Base-by-base conservation (phyloP, 192 early-diverging fungal species). In the Gryganskiella cystojenkinii region DNA sequence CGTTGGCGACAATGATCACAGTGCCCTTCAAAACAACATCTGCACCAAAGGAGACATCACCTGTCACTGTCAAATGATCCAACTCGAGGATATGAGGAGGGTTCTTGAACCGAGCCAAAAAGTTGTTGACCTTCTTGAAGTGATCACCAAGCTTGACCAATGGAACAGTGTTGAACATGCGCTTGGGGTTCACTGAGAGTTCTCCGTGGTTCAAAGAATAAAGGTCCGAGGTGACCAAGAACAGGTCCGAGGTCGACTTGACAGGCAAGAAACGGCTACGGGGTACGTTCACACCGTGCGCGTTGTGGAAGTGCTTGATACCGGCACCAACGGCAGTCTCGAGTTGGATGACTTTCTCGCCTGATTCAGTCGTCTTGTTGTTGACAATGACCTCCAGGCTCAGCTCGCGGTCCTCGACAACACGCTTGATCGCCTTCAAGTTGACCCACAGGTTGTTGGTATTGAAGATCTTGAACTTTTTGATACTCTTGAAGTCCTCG, bases 391-490 rank as follows among this genome's bases (percentile, higher is more conserved):
- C 92, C 69, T 99, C 98, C 65, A 99, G 84, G 50, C 88, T 87
- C 45, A 99, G 81, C 70, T 88, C 89, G 27, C 52, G 43, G 66
- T 89, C 81, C 55, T 91, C 91, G 50, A 97, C 89, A 31, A 98
- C 78, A 47, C 95, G 93, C 85, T 94, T 94, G 71, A 94, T 89
- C 28, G 93, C 93, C 85, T 91, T 92, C 42, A 94, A 81, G 71
- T 87, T 92, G 62, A 94, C 90, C 93, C 93, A 95, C 76, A 94
- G 68, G 80, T 95, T 95, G 86, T 94, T 95, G 57, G 97, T 99
- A 89, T 99, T 99, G 86, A 98, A 98, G 80, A 99, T 98, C 90
- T 97, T 95, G 90, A 99, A 99, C 85, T 99, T 99, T 82, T 98
- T 99, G 85, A 99, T 90, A 52, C 92, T 93, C 84, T 99, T 99